Evolutionary conservation across 2,329 filamentous ascomycete genomes (phyloP), one percentile per base, ranked within the genome.

Genomic region (Mycosphaerella sp.): DNA sequence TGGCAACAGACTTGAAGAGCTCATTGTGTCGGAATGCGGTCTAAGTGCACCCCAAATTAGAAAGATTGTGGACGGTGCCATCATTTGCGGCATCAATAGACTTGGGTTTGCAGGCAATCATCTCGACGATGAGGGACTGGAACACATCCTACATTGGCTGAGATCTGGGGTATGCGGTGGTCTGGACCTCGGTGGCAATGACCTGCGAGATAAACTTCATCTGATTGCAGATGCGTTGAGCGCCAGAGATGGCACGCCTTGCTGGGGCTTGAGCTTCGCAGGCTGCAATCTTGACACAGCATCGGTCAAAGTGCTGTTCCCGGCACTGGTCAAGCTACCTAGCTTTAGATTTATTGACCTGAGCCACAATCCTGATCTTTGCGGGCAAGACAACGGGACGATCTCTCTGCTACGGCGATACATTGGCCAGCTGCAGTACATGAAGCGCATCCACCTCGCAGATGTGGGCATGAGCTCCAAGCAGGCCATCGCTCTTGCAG

Each of bases 331-430:
- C 21, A 81, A 78, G 58, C 73, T 96, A 50, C 76, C 78, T 2
- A 80, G 85, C 57, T 85, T 96, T 65, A 83, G 87, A 16, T 96
- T 96, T 65, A 81, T 98, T 53, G 93, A 97, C 66, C 75, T 98
- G 32, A 95, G 89, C 4, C 89, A 95, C 63, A 97, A 97, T 61
- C 86, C 79, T 28, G 82, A 81, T 16, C 75, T 98, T 13, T 79
- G 82, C 46, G 75, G 76, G 3, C 76, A 85, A 49, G 55, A 63
- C 41, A 62, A 66, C 35, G 60, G 57, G n/a, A 61, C 61, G 7
- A 62, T 68, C 41, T 62, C 64, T 16, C 72, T 89, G 3, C 75
- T 97, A 49, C 79, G 93, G 61, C 87, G 87, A 71, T 93, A 91
- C 66, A 75, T 97, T 50, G 90, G 91, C 3, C 84, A 88, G 67